These are phyloP conservation scores for Crithidia expoeki DNA, from an alignment of 208 protist species.

Conservation along the genomic window DNA sequence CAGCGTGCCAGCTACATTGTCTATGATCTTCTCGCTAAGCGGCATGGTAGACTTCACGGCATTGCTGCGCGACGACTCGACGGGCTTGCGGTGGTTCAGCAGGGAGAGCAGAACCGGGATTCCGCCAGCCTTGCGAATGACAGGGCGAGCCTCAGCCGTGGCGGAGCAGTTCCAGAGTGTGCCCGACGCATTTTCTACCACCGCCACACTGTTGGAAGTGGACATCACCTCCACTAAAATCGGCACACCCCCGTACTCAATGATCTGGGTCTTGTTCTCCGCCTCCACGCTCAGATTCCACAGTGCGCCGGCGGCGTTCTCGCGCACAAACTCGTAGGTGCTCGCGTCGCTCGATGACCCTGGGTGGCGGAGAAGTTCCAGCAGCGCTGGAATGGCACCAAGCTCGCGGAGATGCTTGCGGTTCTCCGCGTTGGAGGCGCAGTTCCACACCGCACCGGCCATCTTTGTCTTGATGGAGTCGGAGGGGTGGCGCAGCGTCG, in stretches of 20 bases:
- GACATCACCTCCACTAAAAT: slow-evolving; percentile 76
- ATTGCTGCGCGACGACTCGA: slow-evolving; percentile 12
- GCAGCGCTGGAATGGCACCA: slow-evolving; percentile 81
- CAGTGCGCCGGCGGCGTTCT: slow-evolving; percentile 92
- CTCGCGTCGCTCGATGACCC: slow-evolving; percentile 27
- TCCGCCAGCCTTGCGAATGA: slow-evolving; percentile 84
- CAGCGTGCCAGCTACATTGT: slow-evolving; percentile 90
- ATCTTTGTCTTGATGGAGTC: slow-evolving; percentile 93
- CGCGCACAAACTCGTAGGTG: slow-evolving; percentile 83
- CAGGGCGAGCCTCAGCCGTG: slow-evolving; percentile 75
- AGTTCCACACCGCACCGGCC: slow-evolving; percentile 94
- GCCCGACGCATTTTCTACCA: slow-evolving; percentile 91
- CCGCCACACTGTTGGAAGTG: slow-evolving; percentile 63
- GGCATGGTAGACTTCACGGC: slow-evolving; percentile 25
- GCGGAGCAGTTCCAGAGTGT: slow-evolving; percentile 95
- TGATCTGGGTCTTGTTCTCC: slow-evolving; percentile 91
- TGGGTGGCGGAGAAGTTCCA: slow-evolving; percentile 68
- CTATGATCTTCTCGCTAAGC: slow-evolving; percentile 81
- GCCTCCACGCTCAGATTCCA: slow-evolving; percentile 94
- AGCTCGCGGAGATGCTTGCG: slow-evolving; percentile 85
- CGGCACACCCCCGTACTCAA: slow-evolving; percentile 89
- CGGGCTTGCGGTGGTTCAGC: slow-evolving; percentile 53
- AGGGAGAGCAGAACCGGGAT: slow-evolving; percentile 81
- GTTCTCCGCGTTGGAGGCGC: slow-evolving; percentile 91
- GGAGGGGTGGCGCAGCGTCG: slow-evolving; percentile 86